Base-by-base conservation (phyloP, 2,329 filamentous ascomycete genomes). In the Aspergillus niger region DNA sequence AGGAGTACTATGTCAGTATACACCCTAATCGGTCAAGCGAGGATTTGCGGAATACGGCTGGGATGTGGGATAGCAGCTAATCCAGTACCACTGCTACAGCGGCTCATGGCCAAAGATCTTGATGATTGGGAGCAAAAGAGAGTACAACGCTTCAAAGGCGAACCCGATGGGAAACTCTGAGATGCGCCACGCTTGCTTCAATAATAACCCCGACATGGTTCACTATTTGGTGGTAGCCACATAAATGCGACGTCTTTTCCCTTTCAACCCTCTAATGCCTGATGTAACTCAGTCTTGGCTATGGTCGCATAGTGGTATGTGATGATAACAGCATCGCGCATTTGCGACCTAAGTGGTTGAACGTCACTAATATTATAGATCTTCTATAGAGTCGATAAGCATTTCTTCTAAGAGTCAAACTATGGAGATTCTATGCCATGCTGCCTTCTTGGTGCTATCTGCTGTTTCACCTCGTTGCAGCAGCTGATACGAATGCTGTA, bases 71-170 rank as follows among this genome's bases (percentile, higher is more conserved):
- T 28, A 22, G 54, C 38, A 39, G 41, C 66, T 72, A 59, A 70
- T 52, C 26, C 20, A 13, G 17, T 32, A 17, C 56, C 47, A 53
- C 8, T 55, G 10, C 26, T 39, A 59, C 76, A 95, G 91, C 86
- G 88, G 78, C 81, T 91, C 41, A 90, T 91, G 68, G 91, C 91
- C 32, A 96, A 96, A 76, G 95, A 98, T 73, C 80, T 98, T 63
- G 94, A 99, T 71, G 86, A 92, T 72, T 99, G 95, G 95, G 94
- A 98, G 76, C 95, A 98, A 79, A 96, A 95, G 79, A 87, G 96
- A 56, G 92, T 98, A 10, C 88, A 97, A 80, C 84, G 95, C 73
- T 83, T 97, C 62, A 88, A 91, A 20, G 95, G 95, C 67, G 96
- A 99, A 77, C 90, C 86, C 62, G 94, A 99, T 75, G 94, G 94